These are phyloP conservation scores for Torulaspora delbrueckii DNA, from an alignment of 805 yeast genomes.

Conservation along the genomic window DNA sequence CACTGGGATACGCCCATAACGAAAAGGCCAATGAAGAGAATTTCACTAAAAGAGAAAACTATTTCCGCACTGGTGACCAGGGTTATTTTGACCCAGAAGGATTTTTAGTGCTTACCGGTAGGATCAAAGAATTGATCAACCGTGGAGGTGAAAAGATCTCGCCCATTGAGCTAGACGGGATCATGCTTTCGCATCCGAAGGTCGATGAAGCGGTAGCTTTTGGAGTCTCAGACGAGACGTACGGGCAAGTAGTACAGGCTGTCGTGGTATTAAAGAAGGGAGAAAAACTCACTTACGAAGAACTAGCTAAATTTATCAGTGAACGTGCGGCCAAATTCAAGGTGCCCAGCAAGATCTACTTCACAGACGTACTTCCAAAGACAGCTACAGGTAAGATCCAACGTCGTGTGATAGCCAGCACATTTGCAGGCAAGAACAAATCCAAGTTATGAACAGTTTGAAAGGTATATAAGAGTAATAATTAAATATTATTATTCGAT, in stretches of 20 bases:
- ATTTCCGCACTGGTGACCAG: conserved; percentile 77
- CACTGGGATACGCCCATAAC: conserved; percentile 68
- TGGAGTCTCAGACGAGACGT: conserved; percentile 61
- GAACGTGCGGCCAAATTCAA: conserved; percentile 52
- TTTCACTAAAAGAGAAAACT: conserved; percentile 51
- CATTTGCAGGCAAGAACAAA: conserved; percentile 35
- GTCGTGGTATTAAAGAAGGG: conserved; percentile 55
- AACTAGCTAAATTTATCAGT: conserved; percentile 43
- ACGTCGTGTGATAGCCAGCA: conserved; percentile 55
- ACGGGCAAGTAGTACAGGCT: conserved; percentile 69
- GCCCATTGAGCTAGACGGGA: conserved; percentile 64
- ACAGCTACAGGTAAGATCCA: conserved; percentile 77
- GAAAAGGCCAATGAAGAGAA: conserved; percentile 64
- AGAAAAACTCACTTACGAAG: conserved; percentile 37
- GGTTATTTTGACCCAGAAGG: conserved; percentile 59
- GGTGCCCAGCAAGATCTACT: conserved; percentile 53
- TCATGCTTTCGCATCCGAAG: conserved; percentile 54
- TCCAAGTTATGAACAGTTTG: conserved; percentile 21
- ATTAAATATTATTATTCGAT: conserved; percentile 5
- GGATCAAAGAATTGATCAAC: conserved; percentile 69
- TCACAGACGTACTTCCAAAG: conserved; percentile 62
- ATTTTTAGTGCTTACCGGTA: conserved; percentile 57
- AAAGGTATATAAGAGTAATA: conserved; percentile 1
- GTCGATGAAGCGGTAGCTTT: conserved; percentile 67
- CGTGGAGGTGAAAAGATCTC: conserved; percentile 77